phyloP scores from a whole-genome alignment of 2,329 filamentous ascomycete genomes.

The Penicillium concentricum region DNA sequence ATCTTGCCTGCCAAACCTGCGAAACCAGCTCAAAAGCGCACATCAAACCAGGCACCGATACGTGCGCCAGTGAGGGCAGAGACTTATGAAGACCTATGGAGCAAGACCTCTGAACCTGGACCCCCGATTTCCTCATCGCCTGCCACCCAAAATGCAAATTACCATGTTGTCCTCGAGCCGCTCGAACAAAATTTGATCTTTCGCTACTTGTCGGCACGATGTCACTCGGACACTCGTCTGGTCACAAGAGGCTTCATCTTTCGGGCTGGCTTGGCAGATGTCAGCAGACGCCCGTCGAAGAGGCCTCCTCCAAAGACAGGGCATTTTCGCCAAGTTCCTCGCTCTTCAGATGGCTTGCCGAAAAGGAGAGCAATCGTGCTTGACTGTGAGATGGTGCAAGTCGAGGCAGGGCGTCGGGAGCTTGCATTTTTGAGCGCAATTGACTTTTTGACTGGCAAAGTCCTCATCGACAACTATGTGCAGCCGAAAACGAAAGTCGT shows the following conservation, averaged over 20 bases:
- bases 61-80: background rate
- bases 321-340: conserved; percentile 6
- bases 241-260: conserved; percentile 1
- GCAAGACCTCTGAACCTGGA: background rate
- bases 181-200: conserved; percentile 6
- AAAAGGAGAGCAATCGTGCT: conserved; percentile 39
- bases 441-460: conserved; percentile 50
- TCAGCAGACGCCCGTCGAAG: conserved; percentile 1
- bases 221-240: conserved; percentile 6
- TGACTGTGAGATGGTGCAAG: conserved; percentile 52
- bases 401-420: conserved; percentile 29
- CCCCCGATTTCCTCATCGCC: background rate
- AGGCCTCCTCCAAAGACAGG: background rate
- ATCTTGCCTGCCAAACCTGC: background rate
- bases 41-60: background rate
- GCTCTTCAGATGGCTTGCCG: background rate
- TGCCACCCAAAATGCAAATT: background rate
- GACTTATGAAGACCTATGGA: background rate
- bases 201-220: conserved; percentile 5
- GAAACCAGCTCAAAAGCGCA: background rate
- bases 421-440: conserved; percentile 42
- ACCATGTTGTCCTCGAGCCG: background rate
- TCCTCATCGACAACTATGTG: conserved; percentile 48
- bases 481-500: conserved; percentile 34
- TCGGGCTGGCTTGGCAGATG: background rate